phyloP scores from a whole-genome alignment of 371 early-diverging fungal species.

The Mucor saturninus region DNA sequence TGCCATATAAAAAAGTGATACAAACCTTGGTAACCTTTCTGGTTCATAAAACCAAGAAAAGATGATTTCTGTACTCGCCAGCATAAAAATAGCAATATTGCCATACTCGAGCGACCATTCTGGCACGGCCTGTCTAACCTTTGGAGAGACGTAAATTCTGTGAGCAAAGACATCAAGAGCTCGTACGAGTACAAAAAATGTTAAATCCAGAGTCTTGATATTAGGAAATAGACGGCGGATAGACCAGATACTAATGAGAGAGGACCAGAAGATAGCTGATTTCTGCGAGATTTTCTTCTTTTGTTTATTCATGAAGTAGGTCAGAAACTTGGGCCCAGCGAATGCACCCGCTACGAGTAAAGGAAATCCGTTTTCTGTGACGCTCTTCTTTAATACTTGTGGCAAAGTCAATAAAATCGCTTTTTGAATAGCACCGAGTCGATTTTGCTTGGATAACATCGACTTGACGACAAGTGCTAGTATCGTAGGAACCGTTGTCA shows the following conservation, averaged over 20 bases:
- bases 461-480: slow-evolving; percentile 31
- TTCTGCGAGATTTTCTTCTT: slow-evolving; percentile 10
- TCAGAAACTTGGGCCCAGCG: slow-evolving; percentile 38
- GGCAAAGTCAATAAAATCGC: slow-evolving; percentile 25
- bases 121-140: slow-evolving; percentile 49
- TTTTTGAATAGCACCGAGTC: slow-evolving; percentile 22
- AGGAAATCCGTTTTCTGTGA: slow-evolving; percentile 47
- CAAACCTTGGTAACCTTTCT: slow-evolving; percentile 55
- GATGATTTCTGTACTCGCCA: slow-evolving; percentile 68
- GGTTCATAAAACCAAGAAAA: slow-evolving; percentile 68
- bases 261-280: slow-evolving; percentile 32
- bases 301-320: slow-evolving; percentile 14
- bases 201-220: slow-evolving; percentile 60
- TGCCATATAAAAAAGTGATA: background rate
- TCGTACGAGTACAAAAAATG: slow-evolving; percentile 65
- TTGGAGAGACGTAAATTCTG: slow-evolving; percentile 31
- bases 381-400: slow-evolving; percentile 27
- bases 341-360: slow-evolving; percentile 38
- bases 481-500: slow-evolving; percentile 39
- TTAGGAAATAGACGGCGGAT: slow-evolving; percentile 42
- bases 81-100: slow-evolving; percentile 58
- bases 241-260: slow-evolving; percentile 32
- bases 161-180: slow-evolving; percentile 64
- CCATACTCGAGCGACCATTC: slow-evolving; percentile 57
- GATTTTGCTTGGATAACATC: slow-evolving; percentile 3